These are phyloP conservation scores for Botrytis porri DNA, from an alignment of 2,329 filamentous ascomycete species.

Conservation along the genomic window DNA sequence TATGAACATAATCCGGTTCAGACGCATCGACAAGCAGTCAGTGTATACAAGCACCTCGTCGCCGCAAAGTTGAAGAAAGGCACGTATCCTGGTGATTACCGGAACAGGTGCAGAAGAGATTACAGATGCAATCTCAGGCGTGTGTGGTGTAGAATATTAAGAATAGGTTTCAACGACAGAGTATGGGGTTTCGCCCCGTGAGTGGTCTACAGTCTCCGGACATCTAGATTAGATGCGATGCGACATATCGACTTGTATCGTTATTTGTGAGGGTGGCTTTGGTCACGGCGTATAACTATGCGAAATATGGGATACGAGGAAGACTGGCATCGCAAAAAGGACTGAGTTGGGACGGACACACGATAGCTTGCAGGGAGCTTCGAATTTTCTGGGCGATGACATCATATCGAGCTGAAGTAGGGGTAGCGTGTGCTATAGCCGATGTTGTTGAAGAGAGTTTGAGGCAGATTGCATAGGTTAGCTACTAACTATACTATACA, in stretches of 20 bases:
- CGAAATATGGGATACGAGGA: neutral
- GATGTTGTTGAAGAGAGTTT: neutral
- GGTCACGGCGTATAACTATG: neutral
- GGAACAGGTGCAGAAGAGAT: neutral
- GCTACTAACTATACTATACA: neutral
- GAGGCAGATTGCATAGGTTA: neutral
- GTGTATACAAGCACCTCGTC: neutral
- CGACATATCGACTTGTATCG: neutral
- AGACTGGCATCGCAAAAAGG: neutral
- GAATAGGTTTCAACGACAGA: neutral
- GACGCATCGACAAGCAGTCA: neutral
- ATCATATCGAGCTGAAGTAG: neutral
- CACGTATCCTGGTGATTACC: neutral
- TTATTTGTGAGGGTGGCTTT: neutral
- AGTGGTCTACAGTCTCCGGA: neutral
- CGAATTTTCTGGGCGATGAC: neutral
- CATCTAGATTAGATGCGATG: neutral
- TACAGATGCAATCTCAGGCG: neutral
- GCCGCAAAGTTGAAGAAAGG: neutral
- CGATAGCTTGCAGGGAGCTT: neutral
- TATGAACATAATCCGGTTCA: neutral
- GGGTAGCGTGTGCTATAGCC: neutral
- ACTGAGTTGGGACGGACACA: neutral
- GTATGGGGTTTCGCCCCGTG: neutral
- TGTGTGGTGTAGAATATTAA: neutral